Percentiles rank a stretch among this genome's conserved stretches.
These are phyloP conservation scores for Yamadazyma scolyti DNA, from an alignment of 805 yeast species.

Conservation along the genomic window DNA sequence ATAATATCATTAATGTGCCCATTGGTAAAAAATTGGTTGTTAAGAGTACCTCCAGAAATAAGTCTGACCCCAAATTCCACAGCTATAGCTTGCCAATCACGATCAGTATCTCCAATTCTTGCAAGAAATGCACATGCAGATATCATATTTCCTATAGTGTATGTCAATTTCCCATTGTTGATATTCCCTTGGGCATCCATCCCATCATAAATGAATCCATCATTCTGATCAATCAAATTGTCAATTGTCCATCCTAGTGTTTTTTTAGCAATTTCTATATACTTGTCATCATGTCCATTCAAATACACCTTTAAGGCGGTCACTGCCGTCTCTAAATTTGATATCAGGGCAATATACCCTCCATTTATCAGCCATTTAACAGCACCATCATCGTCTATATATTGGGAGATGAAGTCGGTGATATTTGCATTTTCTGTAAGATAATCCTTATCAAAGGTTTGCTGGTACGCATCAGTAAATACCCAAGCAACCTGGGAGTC, in stretches of 20 bases:
- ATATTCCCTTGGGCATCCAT: conserved; percentile 11
- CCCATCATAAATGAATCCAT: conserved; percentile 19
- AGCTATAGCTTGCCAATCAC: conserved; percentile 19
- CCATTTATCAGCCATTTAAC: conserved; percentile 15
- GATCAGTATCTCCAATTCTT: conserved; percentile 9
- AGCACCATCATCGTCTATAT: conserved; percentile 61
- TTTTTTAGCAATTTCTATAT: conserved; percentile 14
- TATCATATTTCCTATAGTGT: conserved; percentile 25
- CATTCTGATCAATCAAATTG: conserved; percentile 12
- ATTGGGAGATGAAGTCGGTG: conserved; percentile 50
- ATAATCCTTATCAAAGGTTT: conserved; percentile 2
- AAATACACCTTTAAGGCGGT: conserved; percentile 17
- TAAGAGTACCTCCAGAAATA: conserved; percentile 13
- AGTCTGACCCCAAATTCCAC: conserved; percentile 16
- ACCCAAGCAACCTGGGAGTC: conserved; percentile 24
- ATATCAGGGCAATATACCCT: conserved; percentile 20
- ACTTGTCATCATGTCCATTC: conserved; percentile 7
- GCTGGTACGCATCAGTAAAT: conserved; percentile 11
- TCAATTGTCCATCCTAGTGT: conserved; percentile 12
- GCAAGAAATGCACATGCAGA: conserved; percentile 20
- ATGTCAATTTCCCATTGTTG: conserved; percentile 25
- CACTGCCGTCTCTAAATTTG: conserved; percentile 20
- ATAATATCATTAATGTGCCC: conserved; percentile 22
- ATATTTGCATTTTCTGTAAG: conserved; percentile 10
- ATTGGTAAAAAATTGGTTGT: conserved; percentile 14